Base-by-base conservation (phyloP, 495 filamentous ascomycete genomes). In the Pseudotulostoma volvatum region DNA sequence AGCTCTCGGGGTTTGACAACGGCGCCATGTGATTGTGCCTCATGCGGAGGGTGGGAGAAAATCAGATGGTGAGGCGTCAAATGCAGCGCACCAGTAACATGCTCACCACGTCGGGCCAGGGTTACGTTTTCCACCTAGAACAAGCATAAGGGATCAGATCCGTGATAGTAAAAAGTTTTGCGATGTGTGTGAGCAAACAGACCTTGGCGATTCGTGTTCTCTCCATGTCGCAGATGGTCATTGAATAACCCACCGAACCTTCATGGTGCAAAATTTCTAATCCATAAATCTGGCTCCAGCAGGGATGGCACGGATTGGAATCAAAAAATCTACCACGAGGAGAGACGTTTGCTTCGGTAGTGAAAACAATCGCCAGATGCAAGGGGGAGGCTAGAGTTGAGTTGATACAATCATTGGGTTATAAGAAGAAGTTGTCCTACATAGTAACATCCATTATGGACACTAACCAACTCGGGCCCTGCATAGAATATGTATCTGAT, bases 31-130 rank as follows among this genome's bases (percentile, higher is more conserved):
- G 57, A 45, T 33, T 53, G 55, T 11, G 51, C 54, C 34, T 60
- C 52, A 37, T 52, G 54, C 34, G 68, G 65, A 9, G 59, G 52
- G 48, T 71, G 59, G 35, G 63, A 68, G 59, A 78, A 78, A 41
- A 78, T 77, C 41, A 78, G 63, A 55, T 78, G 74, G 48, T 78
- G 74, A 46, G 73, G 68, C 39, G 74, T 77, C 43, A 78, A 61
- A 51, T 78, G 74, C 42, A 78, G 62, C 34, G 67, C 70, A 46
- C 74, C 74, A 42, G 66, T 60, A 31, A 73, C 67, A 43, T 72
- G 68, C 45, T 71, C 64, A 42, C 74, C 74, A 46, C 68, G 65
- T 43, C 74, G 68, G 46, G 73, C 63, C 44, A 78, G 66, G 54
- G 65, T 70, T 54, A 78, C 74, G 58, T 77, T 65, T 44, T 78